Base-by-base conservation (phyloP, 1,284 basidiomycete species). In the Cutaneotrichosporon dermatis region DNA sequence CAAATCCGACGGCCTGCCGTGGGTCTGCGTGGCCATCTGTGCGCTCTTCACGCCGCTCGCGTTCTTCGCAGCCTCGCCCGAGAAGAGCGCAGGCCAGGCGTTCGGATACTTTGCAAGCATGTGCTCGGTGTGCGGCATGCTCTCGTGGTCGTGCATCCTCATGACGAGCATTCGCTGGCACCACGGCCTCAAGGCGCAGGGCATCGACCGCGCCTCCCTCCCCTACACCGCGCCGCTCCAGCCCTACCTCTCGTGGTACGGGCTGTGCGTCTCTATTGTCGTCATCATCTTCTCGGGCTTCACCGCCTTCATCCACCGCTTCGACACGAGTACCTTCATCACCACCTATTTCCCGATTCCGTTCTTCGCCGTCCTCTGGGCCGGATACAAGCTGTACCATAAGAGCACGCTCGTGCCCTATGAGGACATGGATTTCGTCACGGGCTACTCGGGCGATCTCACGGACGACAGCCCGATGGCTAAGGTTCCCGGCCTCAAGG, bases 111-210 rank as follows among this genome's bases (percentile, higher is more conserved):
- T 88, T 56, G 74, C 85, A 49, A 88, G 87, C 79, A 86, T 91
- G 74, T 68, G 66, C 15, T 58, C 73, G 15, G 66, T 66, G 16
- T 81, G 82, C 7, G 87, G 87, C 45, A 75, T 88, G 12, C 60
- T 73, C 55, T 68, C 88, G 10, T 95, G 92, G 92, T 86, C 88
- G 69, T 88, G 86, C 62, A 94, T 94, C 70, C 82, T 81, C 42
- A 66, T 91, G 55, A 89, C 87, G 6, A 92, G 92, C 75, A 75
- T 90, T 58, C 85, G 88, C 42, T 94, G 94, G 81, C 81, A 89
- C 72, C 72, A 80, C 6, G 92, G 90, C 44, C 73, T 88, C 73
- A 86, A 86, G 70, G 85, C 78, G 1, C 92, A 94, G 71, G 88
- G 88, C 33, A 69, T 63, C 50, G 58, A 63, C 56, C 39, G 72